phyloP scores from a whole-genome alignment of 1,139 yeast genomes.

The Geotrichum fermentans region DNA sequence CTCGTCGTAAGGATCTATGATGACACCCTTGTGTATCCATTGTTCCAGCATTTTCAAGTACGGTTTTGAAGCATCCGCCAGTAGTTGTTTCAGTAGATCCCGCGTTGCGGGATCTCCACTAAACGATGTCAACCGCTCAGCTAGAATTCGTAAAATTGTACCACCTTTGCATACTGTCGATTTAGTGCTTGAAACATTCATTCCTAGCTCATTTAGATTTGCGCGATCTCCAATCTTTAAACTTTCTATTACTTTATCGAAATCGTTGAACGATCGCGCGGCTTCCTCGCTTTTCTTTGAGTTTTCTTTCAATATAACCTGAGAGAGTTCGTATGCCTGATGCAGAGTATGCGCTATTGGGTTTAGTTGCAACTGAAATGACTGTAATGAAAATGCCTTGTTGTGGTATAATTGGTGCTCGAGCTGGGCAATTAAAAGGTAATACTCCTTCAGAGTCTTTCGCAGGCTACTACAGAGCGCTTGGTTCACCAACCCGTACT shows the following conservation, averaged over 20 bases:
- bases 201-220: conserved; percentile 29
- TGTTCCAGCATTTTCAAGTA: conserved; percentile 65
- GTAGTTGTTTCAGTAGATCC: conserved; percentile 48
- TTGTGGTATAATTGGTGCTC: conserved; percentile 52
- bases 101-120: conserved; percentile 64
- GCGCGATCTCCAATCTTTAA: conserved; percentile 29
- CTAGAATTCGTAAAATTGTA: conserved; percentile 49
- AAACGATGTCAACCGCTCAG: conserved; percentile 50
- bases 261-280: conserved; percentile 25
- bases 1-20: conserved; percentile 79
- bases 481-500: conserved; percentile 70
- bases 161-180: conserved; percentile 34
- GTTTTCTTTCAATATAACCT: conserved; percentile 42
- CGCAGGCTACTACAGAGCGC: conserved; percentile 61
- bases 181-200: conserved; percentile 19
- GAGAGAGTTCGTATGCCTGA: conserved; percentile 56
- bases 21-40: conserved; percentile 74
- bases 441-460: conserved; percentile 48
- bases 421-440: conserved; percentile 45
- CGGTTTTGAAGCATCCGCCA: conserved; percentile 56
- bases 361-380: conserved; percentile 43
- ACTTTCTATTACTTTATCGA: conserved; percentile 34
- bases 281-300: conserved; percentile 29
- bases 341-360: conserved; percentile 42
- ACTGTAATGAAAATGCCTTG: conserved; percentile 45